Percentiles rank a stretch among this genome's conserved stretches.
These are phyloP conservation scores for Gossypium mustelinum DNA, from an alignment of 345 rosid species.

Conservation along the genomic window DNA sequence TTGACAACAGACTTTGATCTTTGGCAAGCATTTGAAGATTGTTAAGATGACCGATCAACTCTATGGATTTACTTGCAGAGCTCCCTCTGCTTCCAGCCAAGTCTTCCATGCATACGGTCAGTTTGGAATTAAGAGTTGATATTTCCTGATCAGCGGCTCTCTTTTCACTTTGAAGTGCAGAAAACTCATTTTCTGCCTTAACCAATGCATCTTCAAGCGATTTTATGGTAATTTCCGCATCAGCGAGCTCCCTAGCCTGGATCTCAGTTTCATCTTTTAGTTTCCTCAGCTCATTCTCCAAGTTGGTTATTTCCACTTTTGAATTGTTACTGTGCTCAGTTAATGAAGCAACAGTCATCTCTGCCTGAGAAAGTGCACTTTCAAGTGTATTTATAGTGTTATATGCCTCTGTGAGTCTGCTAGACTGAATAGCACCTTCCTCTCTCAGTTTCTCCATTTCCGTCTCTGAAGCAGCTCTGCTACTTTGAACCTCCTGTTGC, in stretches of 20 bases:
- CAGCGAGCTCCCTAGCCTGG: constrained; percentile 44
- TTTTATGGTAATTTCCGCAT: constrained; percentile 45
- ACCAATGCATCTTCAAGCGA: constrained; percentile 67
- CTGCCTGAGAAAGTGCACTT: constrained; percentile 51
- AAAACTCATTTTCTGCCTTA: constrained; percentile 46
- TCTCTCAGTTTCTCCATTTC: constrained; percentile 54
- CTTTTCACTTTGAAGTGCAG: constrained; percentile 56
- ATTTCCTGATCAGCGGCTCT: constrained; percentile 51
- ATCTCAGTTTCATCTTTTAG: constrained; percentile 53
- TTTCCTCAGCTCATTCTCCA: constrained; percentile 57
- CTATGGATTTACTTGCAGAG: constrained; percentile 47
- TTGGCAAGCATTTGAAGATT: constrained; percentile 51
- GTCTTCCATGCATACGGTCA: constrained; percentile 75
- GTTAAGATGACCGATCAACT: constrained; percentile 45
- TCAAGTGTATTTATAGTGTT: constrained; percentile 58
- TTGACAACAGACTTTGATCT: constrained; percentile 47
- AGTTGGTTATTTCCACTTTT: constrained; percentile 31
- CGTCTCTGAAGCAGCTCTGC: constrained; percentile 42
- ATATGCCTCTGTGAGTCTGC: constrained; percentile 53
- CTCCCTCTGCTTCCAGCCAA: constrained; percentile 61
- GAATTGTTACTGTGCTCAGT: constrained; percentile 45
- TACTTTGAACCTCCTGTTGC: constrained; percentile 63
- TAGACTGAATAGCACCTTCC: constrained; percentile 45
- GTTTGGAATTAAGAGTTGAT: constrained; percentile 54
- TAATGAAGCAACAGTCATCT: constrained; percentile 40